Base-by-base conservation (phyloP, 2,329 filamentous ascomycete species). In the Epichloe aotearoae region DNA sequence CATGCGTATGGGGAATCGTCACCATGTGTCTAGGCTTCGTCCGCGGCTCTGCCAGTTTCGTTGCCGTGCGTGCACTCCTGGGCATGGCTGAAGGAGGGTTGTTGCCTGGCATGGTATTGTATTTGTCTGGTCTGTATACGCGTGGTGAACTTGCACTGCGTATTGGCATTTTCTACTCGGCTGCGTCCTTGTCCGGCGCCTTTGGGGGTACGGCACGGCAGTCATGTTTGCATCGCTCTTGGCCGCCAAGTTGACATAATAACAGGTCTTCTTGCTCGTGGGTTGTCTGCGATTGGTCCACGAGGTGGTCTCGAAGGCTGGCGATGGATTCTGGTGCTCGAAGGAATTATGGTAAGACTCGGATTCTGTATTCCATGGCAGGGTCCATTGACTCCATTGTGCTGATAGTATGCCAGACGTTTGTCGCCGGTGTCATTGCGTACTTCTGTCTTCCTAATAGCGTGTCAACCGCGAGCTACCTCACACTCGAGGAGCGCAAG, bases 71-170 rank as follows among this genome's bases (percentile, higher is more conserved):
- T 5, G 62, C 88, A 0, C 67, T 88, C 12, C 75, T 89, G 0
- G 85, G 85, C 5, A 70, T 76, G 6, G 74, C 86, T 38, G 83
- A 87, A 65, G 83, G 80, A 0, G 83, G 83, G 0, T 67, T 87
- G 0, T 86, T 87, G 55, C 84, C 84, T 0, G 83, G 84, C 0
- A 66, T 85, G 56, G 80, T 77, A 3, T 67, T 83, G n/a, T 87
- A 87, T 57, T 72, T 89, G 19, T 88, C 84, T 0, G 76, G 88
- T 56, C 88, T 87, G 70, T 89, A 89, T 67, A 84, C 80, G 45
- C 84, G 84, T 60, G 74, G 75, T 20, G 84, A 89, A 64, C 74
- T 88, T 2, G 84, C 83, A 4, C 66, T 88, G 43, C 79, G 86
- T 3, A 81, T 88, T 3, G 83, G 82, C 1, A 87, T 86, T 56